Base-by-base conservation (phyloP, 139 green algal genomes). In the Astrephomene gubernaculifera region DNA sequence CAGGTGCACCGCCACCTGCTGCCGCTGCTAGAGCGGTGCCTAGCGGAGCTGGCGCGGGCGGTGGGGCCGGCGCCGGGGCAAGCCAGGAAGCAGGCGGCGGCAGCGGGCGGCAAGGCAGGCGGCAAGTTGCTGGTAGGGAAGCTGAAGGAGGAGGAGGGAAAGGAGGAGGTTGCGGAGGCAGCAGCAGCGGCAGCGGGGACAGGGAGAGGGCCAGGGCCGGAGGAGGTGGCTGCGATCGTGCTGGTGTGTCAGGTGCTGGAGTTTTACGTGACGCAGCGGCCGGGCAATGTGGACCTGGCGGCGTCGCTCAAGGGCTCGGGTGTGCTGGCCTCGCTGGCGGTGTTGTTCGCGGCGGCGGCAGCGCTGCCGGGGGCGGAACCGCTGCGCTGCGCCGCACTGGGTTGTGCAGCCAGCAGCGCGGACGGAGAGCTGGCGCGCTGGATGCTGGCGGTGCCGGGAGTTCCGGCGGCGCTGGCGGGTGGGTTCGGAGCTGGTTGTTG, bases 361-460 rank as follows among this genome's bases (percentile, higher is more conserved):
- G 24, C 4, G 1, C 31, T 76, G 4, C 43, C 76, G 12, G 88
- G 73, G 8, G 88, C 81, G 24, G 81, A 88, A 38, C 85, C 81
- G n/a, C 54, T 92, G 33, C 85, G 88, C 38, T 61, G 67, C 10
- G 88, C 88, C 43, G 38, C 87, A 27, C 70, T 92, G 81, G 70
- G 88, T 52, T 81, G 60, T 27, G 85, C 80, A 17, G 85, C 81
- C 33, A 73, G 57, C 38, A 85, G 84, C 5, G 9, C n/a, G n/a
- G n/a, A n/a, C n/a, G n/a, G 36, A 12, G 65, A 86, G 45, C 79
- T 88, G 45, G 39, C 52, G 17, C 24, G 22, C 1, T 92, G 88
- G 88, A 86, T 88, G 60, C 39, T 88, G 41, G 88, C 88, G 70
- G 85, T 90, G 75, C 88, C 88, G 41, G 74, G 68, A 10, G 60